A percentile compares a stretch with the other conserved stretches of the same genome.
phyloP scores from a whole-genome alignment of 1,284 basidiomycete species.

The Leccinum proximum region DNA sequence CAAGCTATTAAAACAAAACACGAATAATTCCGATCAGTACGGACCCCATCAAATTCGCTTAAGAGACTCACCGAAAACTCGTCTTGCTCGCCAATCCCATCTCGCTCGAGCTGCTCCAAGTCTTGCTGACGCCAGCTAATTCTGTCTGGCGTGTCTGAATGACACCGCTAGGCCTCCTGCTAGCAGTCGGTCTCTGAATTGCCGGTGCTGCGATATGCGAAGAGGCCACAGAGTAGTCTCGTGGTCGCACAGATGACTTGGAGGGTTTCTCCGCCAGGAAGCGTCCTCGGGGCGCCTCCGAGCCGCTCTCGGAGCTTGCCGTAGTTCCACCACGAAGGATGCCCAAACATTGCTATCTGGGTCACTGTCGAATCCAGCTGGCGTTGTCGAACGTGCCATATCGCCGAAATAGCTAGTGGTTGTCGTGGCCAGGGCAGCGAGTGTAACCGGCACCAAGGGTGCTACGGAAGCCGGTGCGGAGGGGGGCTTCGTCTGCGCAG shows the following conservation, averaged over 20 bases:
- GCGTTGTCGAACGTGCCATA: slow-evolving; percentile 29
- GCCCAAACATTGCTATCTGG: slow-evolving; percentile 29
- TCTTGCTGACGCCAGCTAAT: slow-evolving; percentile 29
- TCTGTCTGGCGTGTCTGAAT: slow-evolving; percentile 29
- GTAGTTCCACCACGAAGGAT: slow-evolving; percentile 9
- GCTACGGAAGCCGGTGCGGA: slow-evolving; percentile 9
- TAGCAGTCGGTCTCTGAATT: slow-evolving; percentile 20
- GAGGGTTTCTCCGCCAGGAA: too few relatives aligned
- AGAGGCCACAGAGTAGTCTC: slow-evolving; percentile 5
- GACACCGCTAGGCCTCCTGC: slow-evolving; percentile 25
- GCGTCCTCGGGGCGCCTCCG: too few relatives aligned
- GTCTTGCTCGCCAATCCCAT: not conserved
- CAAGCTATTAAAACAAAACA: slow-evolving; percentile 17
- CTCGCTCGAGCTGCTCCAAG: slow-evolving; percentile 21
- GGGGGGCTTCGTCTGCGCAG: slow-evolving; percentile 1
- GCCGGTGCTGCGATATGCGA: slow-evolving; percentile 19
- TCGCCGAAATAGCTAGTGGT: slow-evolving; percentile 23
- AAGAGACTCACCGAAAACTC: slow-evolving; percentile 20
- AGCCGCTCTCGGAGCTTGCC: not conserved
- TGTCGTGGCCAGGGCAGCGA: slow-evolving; percentile 15
- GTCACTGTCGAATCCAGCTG: slow-evolving; percentile 20
- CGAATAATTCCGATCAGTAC: slow-evolving; percentile 1
- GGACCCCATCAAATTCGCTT: not conserved
- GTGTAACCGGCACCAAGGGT: slow-evolving; percentile 11
- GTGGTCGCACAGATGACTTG: too few relatives aligned